A percentile compares a stretch with the other conserved stretches of the same genome.
These are phyloP conservation scores for Prosopis cineraria DNA, from an alignment of 306 rosid genomes.

Conservation along the genomic window DNA sequence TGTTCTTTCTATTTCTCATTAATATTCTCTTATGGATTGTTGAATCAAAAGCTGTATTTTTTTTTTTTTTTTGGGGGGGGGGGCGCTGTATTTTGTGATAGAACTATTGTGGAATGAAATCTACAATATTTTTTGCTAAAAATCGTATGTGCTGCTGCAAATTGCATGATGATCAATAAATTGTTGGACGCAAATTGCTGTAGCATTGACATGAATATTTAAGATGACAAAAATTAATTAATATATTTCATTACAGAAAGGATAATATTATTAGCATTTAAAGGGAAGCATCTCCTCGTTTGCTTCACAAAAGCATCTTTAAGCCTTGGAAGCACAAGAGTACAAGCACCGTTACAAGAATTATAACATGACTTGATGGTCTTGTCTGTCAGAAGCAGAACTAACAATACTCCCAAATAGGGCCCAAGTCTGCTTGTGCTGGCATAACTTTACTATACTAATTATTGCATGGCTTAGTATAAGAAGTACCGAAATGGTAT, in stretches of 20 bases:
- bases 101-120: background rate
- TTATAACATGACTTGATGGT: background rate
- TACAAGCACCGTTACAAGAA: background rate
- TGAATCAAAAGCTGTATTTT: background rate
- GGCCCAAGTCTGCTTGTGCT: background rate
- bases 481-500: background rate
- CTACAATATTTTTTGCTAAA: background rate
- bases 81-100: background rate
- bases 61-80: too few species aligned
- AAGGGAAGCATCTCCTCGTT: background rate
- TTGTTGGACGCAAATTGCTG: background rate
- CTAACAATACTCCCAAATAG: background rate
- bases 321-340: background rate
- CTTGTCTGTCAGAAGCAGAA: background rate
- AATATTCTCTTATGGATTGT: background rate
- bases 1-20: background rate
- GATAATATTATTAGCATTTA: background rate
- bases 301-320: background rate
- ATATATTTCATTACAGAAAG: background rate
- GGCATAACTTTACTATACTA: background rate
- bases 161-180: background rate
- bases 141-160: background rate
- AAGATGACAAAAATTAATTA: background rate
- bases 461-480: background rate
- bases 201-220: background rate